Evolutionary conservation across 1,139 yeast species (phyloP), one percentile per base, ranked within the genome.

Genomic region (Yamadazyma atlantica): DNA sequence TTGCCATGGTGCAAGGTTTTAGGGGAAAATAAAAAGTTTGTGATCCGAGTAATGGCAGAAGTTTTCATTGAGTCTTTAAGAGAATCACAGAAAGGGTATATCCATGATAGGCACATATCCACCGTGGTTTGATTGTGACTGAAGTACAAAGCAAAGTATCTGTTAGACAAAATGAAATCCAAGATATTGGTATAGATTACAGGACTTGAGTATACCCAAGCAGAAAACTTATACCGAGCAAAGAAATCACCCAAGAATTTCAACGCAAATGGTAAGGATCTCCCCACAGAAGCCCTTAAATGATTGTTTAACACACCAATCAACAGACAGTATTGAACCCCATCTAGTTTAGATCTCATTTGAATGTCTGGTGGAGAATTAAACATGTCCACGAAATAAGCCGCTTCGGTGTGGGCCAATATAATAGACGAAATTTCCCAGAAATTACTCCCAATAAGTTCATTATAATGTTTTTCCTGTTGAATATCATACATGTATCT

Each of bases 221-320:
- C 75, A 2, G 60, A 58, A 0, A 50, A 15, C 7, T 66, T 68
- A 16, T 76, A 62, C 32, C 62, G 62, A 2, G 43, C 39, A 21
- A 82, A 54, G 2, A 80, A 56, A 14, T 66, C 43, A 7, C 64
- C 51, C 25, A 83, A 64, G 2, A 75, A 73, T 36, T 73, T 58
- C 21, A 85, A 58, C 4, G 82, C 56, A 17, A 66, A 57, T 0
- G 85, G 86, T 17, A 84, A 55, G 0, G 90, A 82, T 15, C 61
- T 62, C 32, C 70, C 61, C n/a, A 74, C 58, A 30, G 60, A 62
- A 0, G 84, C 70, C 71, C 73, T 68, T 38, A 75, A 58, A 54
- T 67, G 78, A 45, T 73, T 78, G 48, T 64, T 66, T 40, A 73
- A 63, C 2, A 82, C 69, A 18, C 66, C 62, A 18, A 72, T 54